Evolutionary conservation across 441 rosid genomes (phyloP).

Genomic region (Erysimum pusillum): DNA sequence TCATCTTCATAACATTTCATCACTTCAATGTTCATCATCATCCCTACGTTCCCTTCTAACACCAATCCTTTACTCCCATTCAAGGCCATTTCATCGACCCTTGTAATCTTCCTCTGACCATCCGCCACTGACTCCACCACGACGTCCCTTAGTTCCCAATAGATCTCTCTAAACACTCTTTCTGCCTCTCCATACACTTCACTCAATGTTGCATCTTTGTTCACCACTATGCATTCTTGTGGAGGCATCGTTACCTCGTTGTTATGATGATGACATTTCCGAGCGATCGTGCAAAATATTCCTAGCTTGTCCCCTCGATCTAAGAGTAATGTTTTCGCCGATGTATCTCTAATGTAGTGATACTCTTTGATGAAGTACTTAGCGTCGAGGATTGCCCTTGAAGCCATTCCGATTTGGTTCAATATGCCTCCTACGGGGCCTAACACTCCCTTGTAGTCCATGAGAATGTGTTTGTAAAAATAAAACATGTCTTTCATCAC

Average conservation of each 20-base stretch:
- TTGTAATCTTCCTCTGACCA: constrained; percentile 49
- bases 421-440: constrained; percentile 54
- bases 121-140: constrained; percentile 57
- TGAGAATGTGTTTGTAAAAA: constrained; percentile 60
- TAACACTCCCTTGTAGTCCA: constrained; percentile 59
- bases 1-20: constrained; percentile 49
- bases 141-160: constrained; percentile 73
- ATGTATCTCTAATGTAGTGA: constrained; percentile 37
- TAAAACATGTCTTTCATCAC: constrained; percentile 69
- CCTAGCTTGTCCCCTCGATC: constrained; percentile 57
- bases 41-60: constrained; percentile 56
- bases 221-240: constrained; percentile 65
- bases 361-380: constrained; percentile 78
- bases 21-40: constrained; percentile 40
- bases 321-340: constrained; percentile 40
- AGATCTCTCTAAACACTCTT: constrained; percentile 67
- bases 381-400: constrained; percentile 74
- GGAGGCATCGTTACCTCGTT: constrained; percentile 53
- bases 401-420: constrained; percentile 61
- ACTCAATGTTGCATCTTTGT: constrained; percentile 63
- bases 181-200: constrained; percentile 73
- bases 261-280: constrained; percentile 45
- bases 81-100: constrained; percentile 56
- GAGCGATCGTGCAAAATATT: constrained; percentile 61
- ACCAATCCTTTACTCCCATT: constrained; percentile 58